phyloP scores from a whole-genome alignment of 2,329 filamentous ascomycete species.

The Ascosphaera pollenicola region DNA sequence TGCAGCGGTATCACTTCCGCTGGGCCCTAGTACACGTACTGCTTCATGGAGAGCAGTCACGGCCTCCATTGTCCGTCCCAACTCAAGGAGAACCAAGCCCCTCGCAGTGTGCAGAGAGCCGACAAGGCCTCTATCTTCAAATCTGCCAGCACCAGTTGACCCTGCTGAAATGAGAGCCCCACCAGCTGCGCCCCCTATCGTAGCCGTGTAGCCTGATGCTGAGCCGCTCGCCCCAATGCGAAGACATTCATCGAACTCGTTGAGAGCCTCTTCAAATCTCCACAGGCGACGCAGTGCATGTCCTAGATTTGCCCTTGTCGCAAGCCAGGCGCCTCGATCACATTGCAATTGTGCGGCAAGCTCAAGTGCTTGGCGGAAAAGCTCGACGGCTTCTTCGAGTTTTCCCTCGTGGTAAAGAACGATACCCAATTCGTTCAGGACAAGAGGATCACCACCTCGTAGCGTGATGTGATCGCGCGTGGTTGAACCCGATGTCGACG shows the following conservation, averaged over 20 bases:
- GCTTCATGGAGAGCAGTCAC: conserved; percentile 61
- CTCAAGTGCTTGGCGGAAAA: conserved; percentile 57
- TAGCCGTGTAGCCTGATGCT: conserved; percentile 54
- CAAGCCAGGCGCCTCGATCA: conserved; percentile 61
- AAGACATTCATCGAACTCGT: conserved; percentile 70
- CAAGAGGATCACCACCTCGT: conserved; percentile 45
- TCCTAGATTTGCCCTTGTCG: conserved; percentile 69
- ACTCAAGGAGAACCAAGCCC: conserved; percentile 62
- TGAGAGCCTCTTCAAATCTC: conserved; percentile 47
- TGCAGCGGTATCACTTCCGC: conserved; percentile 23
- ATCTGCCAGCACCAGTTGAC: conserved; percentile 21
- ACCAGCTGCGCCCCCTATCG: conserved; percentile 15
- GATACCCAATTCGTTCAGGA: conserved; percentile 88
- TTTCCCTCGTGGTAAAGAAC: conserved; percentile 86
- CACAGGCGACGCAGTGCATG: conserved; percentile 62
- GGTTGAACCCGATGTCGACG: conserved; percentile 17
- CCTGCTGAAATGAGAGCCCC: conserved; percentile 14
- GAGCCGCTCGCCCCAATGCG: conserved; percentile 57
- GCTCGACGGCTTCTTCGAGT: conserved; percentile 48
- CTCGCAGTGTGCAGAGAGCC: conserved; percentile 30
- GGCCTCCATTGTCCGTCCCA: conserved; percentile 52
- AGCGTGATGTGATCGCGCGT: conserved; percentile 7
- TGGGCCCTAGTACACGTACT: conserved; percentile 23
- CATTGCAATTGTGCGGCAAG: conserved; percentile 64
- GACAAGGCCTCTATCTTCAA: conserved; percentile 24